These are phyloP conservation scores for Ulota crispa DNA, from an alignment of 225 moss, liverwort and hornwort species.

Conservation along the genomic window DNA sequence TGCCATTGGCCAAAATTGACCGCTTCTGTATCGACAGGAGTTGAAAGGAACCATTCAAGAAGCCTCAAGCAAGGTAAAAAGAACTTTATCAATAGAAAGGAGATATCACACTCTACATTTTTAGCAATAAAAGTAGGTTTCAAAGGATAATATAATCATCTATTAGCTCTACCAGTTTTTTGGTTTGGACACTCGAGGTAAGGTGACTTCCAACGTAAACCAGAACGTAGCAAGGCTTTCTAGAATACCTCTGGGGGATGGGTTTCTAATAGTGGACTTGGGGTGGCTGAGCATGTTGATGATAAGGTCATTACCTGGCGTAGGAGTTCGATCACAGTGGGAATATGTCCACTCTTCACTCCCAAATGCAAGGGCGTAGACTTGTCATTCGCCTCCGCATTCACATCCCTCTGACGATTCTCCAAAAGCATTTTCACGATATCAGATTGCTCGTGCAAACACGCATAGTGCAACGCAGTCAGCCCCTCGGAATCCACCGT, in stretches of 20 bases:
- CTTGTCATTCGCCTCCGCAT: constrained; percentile 26
- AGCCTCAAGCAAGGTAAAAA: no score
- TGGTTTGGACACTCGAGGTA: no score
- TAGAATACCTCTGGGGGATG: not conserved
- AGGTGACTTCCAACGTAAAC: not conserved
- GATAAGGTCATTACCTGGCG: constrained; percentile 30
- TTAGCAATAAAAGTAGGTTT: no score
- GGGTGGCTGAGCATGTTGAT: not conserved
- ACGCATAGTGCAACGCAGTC: constrained; percentile 47
- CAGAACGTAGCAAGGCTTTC: not conserved
- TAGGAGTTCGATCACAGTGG: constrained; percentile 45
- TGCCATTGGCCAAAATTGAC: not conserved
- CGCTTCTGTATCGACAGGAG: no score
- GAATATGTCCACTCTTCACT: constrained; percentile 38
- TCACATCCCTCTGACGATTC: constrained; percentile 29
- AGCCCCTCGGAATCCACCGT: constrained; percentile 34
- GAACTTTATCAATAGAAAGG: no score
- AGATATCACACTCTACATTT: no score
- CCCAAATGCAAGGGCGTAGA: constrained; percentile 52
- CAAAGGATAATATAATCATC: no score
- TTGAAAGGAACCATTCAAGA: no score
- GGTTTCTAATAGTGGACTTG: not conserved
- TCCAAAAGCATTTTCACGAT: constrained; percentile 36
- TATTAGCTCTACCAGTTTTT: no score
- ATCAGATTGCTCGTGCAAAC: constrained; percentile 22